Conservation (phyloP, 2,329 filamentous ascomycete genomes). For the Penicillium frequentans region DNA sequence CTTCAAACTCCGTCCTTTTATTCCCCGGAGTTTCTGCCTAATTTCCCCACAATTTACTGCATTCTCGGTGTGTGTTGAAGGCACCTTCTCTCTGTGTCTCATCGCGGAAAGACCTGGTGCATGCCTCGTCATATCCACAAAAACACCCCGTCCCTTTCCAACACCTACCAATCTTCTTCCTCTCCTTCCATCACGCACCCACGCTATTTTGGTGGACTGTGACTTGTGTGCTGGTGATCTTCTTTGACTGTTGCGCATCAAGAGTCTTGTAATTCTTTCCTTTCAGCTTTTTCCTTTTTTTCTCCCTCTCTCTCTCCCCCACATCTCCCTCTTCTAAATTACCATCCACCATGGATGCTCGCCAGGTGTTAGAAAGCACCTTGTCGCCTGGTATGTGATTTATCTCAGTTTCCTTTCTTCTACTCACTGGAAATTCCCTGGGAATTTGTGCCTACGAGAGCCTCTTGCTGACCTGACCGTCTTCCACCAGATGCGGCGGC, state of each 20-base stretch:
- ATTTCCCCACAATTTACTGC: slow-evolving; percentile 9
- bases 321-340: slow-evolving; percentile 24
- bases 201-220: slow-evolving; percentile 22
- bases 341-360: slow-evolving; percentile 80
- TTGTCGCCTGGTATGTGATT: slow-evolving; percentile 78
- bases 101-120: slow-evolving; percentile 32
- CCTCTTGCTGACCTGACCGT: slow-evolving; percentile 24
- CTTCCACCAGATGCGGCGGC: slow-evolving; percentile 73
- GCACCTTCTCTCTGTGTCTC: slow-evolving; percentile 32
- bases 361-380: slow-evolving; percentile 95
- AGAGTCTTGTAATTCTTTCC: slow-evolving; percentile 18
- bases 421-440: neutral
- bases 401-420: too few relatives aligned
- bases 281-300: slow-evolving; percentile 22
- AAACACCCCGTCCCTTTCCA: slow-evolving; percentile 34
- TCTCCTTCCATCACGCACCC: slow-evolving; percentile 23
- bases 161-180: slow-evolving; percentile 18
- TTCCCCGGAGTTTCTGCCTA: slow-evolving; percentile 4
- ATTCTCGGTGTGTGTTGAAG: slow-evolving; percentile 24
- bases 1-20: slow-evolving; percentile 3
- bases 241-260: slow-evolving; percentile 14
- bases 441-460: neutral
- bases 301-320: slow-evolving; percentile 14
- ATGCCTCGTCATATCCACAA: slow-evolving; percentile 44
- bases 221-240: slow-evolving; percentile 13